These are phyloP conservation scores for Leccinum boreale DNA, from an alignment of 768 basidiomycete species.

Conservation along the genomic window DNA sequence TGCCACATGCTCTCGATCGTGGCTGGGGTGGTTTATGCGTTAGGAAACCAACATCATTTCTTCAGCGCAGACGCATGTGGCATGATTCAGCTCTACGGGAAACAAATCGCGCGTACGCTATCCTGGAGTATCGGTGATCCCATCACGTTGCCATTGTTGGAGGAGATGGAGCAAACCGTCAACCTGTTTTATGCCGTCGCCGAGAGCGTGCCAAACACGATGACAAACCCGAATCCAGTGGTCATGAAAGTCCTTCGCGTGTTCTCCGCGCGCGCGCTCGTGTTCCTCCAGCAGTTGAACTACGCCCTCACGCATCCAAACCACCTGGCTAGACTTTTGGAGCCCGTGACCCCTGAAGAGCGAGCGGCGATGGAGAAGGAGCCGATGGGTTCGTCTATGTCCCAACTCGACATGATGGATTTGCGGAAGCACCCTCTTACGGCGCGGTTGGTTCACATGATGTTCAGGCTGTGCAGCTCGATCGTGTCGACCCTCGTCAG, in stretches of 20 bases:
- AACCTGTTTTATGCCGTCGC: constrained; percentile 77
- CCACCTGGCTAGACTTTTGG: constrained; percentile 76
- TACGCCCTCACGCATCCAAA: constrained; percentile 91
- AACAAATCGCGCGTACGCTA: constrained; percentile 73
- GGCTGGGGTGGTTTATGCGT: constrained; percentile 61
- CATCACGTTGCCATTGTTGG: constrained; percentile 71
- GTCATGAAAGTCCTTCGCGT: constrained; percentile 63
- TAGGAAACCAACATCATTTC: constrained; percentile 67
- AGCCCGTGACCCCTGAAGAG: constrained; percentile 77
- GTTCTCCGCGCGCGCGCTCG: constrained; percentile 65
- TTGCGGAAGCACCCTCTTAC: constrained; percentile 68
- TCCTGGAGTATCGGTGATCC: constrained; percentile 81
- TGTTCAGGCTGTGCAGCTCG: constrained; percentile 69
- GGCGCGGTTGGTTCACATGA: constrained; percentile 63
- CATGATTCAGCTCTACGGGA: constrained; percentile 79
- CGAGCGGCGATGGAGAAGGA: constrained; percentile 67
- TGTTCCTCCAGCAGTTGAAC: constrained; percentile 83
- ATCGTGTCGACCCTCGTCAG: constrained; percentile 67
- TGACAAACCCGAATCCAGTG: constrained; percentile 35
- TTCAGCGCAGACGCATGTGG: constrained; percentile 85
- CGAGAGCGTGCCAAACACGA: constrained; percentile 33
- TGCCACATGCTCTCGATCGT: constrained; percentile 82
- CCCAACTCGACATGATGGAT: constrained; percentile 50
- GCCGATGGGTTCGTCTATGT: constrained; percentile 30
- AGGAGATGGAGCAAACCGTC: constrained; percentile 80